Base-by-base conservation (phyloP, 2,329 filamentous ascomycete species). In the Laburnicola sp. region DNA sequence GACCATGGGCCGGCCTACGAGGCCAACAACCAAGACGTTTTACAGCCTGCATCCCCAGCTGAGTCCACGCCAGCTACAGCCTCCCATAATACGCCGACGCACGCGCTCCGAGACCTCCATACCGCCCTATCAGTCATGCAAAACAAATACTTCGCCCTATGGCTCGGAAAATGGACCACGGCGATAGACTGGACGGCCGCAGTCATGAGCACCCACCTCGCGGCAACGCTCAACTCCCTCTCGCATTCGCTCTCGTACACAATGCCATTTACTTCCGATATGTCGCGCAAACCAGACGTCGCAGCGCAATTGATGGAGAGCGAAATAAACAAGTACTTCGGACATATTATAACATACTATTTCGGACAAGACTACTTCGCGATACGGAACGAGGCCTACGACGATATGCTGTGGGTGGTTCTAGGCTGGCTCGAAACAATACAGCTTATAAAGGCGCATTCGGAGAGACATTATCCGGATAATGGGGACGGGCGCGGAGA, bases 321-420 rank as follows among this genome's bases (percentile, higher is more conserved):
- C 59, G 78, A 91, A n/a, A 82, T 97, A 58, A 87, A 91, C 58
- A 83, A 82, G 27, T 92, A 92, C 70, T 96, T 95, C 69, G 82
- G 85, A 0, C 89, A 97, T 51, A 76, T 86, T 0, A 77, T 86
- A 4, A 82, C 85, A 6, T 96, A 87, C 60, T 97, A 95, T 69
- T 96, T 93, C 68, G 91, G 89, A 21, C 90, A 97, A 69, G 85
- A 96, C 70, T 82, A 86, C 3, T 85, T 91, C 57, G 79, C 82
- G 26, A 81, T 97, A 43, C 82, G 89, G 38, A 83, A 85, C 50
- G 79, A 94, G 77, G 93, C 93, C 0, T 96, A 87, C 69, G 93
- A 97, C 67, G 93, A 97, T 70, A 96, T 96, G 76, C 82, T 96
- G 2, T 97, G 93, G 93, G 91, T 97, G 1, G 91, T 95, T 2